Conservation (phyloP, 1,139 yeast genomes). For the Hansenula sp. region DNA sequence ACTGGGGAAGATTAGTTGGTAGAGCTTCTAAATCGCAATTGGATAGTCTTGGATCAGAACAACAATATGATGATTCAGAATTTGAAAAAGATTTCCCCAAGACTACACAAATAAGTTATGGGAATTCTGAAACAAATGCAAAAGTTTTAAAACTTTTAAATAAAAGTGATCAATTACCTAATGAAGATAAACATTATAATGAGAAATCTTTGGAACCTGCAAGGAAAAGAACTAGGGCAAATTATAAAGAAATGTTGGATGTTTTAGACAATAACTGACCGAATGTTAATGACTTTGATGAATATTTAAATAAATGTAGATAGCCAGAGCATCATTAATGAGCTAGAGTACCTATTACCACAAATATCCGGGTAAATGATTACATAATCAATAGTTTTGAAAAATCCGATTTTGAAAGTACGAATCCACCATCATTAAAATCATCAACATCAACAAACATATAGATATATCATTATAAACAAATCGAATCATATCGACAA, state of each 20-base stretch:
- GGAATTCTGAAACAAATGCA: slow-evolving; percentile 5
- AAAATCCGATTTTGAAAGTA: too few species aligned
- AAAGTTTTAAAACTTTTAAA: slow-evolving; percentile 8
- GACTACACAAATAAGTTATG: slow-evolving; percentile 18
- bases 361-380: too few species aligned
- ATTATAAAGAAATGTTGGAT: slow-evolving; percentile 10
- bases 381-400: too few species aligned
- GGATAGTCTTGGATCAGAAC: slow-evolving; percentile 2
- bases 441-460: neutral
- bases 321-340: too few species aligned
- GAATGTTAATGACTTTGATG: neutral
- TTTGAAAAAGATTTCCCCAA: neutral
- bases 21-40: slow-evolving; percentile 32
- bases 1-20: slow-evolving; percentile 29
- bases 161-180: neutral
- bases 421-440: neutral
- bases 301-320: too few species aligned
- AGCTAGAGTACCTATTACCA: too few species aligned
- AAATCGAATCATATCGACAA: slow-evolving; percentile 22
- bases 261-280: neutral
- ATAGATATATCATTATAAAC: too few species aligned
- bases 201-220: neutral
- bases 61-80: neutral
- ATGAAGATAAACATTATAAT: neutral
- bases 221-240: slow-evolving; percentile 15